Evolutionary conservation across 148 eudicot species (phyloP).

Genomic region (Dianthus caryophyllus): DNA sequence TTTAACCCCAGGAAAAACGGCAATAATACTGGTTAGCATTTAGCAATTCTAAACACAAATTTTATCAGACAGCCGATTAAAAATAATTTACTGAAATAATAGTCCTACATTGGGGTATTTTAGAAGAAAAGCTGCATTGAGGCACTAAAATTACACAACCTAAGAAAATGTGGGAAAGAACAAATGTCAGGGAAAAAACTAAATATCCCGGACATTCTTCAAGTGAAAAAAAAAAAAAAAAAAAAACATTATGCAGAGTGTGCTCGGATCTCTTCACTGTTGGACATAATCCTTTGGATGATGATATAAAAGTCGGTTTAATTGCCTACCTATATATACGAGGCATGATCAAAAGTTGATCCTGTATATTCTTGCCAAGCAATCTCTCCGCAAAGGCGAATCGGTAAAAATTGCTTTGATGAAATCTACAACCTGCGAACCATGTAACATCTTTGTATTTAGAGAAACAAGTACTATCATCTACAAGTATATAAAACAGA

Average conservation of each 20-base stretch:
- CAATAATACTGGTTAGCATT: too few species aligned
- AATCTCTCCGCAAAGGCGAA: slow-evolving; percentile 84
- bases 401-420: slow-evolving; percentile 91
- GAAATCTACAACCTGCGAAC: slow-evolving; percentile 80
- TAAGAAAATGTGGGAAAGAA: background rate
- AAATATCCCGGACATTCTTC: background rate
- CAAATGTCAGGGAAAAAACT: background rate
- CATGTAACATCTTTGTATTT: slow-evolving; percentile 11
- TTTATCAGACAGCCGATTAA: too few species aligned
- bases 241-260: background rate
- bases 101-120: background rate
- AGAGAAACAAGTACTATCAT: background rate
- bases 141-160: slow-evolving; percentile 4
- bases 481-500: too few species aligned
- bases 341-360: slow-evolving; percentile 31
- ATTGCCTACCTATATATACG: background rate
- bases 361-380: slow-evolving; percentile 74
- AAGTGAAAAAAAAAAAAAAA: background rate
- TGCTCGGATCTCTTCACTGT: background rate
- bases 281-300: background rate
- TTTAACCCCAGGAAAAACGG: too few species aligned
- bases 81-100: background rate
- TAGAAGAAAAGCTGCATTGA: background rate
- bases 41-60: too few species aligned
- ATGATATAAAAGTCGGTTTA: background rate